Conservation (phyloP, 495 filamentous ascomycete genomes). For the Hyaloscypha bicolor region DNA sequence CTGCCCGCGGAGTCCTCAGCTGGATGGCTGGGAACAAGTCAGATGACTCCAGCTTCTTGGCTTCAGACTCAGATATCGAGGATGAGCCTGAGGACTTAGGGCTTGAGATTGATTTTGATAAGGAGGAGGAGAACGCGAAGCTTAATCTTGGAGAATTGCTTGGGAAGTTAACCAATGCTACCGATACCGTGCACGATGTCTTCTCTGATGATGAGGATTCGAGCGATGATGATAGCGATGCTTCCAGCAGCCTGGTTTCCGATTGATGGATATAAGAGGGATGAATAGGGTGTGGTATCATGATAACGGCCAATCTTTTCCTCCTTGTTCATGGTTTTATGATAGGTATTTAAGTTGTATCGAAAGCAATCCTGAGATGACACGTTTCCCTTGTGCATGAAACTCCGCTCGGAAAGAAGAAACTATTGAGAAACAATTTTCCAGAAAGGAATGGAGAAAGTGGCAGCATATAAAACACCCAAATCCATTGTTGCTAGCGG, state of each 20-base stretch:
- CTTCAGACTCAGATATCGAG: conserved; percentile 8
- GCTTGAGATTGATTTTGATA: conserved; percentile 11
- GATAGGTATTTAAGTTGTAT: no score
- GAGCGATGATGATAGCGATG: conserved; percentile 2
- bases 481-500: no score
- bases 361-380: no score
- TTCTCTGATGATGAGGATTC: not conserved
- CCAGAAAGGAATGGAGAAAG: no score
- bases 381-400: no score
- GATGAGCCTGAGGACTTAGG: conserved; percentile 12
- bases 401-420: no score
- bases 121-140: conserved; percentile 4
- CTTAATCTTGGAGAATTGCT: conserved; percentile 10
- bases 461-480: no score
- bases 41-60: not conserved
- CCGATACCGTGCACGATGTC: conserved; percentile 2
- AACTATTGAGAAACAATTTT: no score
- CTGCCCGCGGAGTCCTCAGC: not conserved
- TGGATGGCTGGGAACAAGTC: not conserved
- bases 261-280: not conserved
- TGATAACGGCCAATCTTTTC: not conserved
- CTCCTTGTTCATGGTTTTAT: not conserved
- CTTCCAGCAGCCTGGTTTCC: not conserved
- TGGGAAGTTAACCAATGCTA: conserved; percentile 2
- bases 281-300: not conserved